Evolutionary conservation across 1,284 basidiomycete species (phyloP).

Genomic region (Malassezia dermatis): DNA sequence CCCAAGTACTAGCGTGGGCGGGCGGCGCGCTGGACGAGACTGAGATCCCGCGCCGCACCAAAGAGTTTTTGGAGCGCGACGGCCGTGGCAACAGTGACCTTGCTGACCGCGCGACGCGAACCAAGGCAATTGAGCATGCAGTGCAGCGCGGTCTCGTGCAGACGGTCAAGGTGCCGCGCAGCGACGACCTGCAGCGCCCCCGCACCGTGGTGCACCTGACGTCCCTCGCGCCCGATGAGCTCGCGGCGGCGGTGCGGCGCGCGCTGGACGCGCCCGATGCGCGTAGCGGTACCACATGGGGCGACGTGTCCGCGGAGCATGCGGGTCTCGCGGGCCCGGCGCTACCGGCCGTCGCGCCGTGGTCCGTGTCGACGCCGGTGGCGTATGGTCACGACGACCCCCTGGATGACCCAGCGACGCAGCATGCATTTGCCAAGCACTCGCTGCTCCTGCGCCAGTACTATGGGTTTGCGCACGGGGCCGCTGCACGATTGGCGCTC

Average conservation of each 20-base stretch:
- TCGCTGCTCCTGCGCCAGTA: conserved; percentile 22
- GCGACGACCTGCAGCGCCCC: background rate
- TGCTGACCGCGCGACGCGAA: conserved; percentile 11
- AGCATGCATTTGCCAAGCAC: conserved; percentile 15
- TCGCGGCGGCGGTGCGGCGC: background rate
- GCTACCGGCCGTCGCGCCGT: conserved; percentile 24
- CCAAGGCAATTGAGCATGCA: conserved; percentile 6
- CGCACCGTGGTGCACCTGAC: conserved; percentile 2
- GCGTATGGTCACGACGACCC: conserved; percentile 12
- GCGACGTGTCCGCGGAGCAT: conserved; percentile 1
- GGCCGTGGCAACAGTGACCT: conserved; percentile 1
- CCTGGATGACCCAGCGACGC: conserved; percentile 5
- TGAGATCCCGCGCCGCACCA: conserved; percentile 8
- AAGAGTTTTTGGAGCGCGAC: background rate
- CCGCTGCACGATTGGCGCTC: conserved; percentile 23
- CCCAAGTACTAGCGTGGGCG: background rate
- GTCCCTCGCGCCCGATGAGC: background rate
- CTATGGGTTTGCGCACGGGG: conserved; percentile 22
- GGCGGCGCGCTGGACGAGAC: conserved; percentile 15
- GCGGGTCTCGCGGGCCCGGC: conserved; percentile 16
- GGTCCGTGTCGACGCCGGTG: conserved; percentile 24
- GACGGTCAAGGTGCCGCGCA: conserved; percentile 5
- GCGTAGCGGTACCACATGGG: background rate
- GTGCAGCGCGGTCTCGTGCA: conserved; percentile 7
- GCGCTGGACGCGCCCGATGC: background rate